Percentiles rank a stretch among this genome's conserved stretches.
Evolutionary conservation across 257 asterid genomes (phyloP).

Genomic region (Ajuga chamaepitys): DNA sequence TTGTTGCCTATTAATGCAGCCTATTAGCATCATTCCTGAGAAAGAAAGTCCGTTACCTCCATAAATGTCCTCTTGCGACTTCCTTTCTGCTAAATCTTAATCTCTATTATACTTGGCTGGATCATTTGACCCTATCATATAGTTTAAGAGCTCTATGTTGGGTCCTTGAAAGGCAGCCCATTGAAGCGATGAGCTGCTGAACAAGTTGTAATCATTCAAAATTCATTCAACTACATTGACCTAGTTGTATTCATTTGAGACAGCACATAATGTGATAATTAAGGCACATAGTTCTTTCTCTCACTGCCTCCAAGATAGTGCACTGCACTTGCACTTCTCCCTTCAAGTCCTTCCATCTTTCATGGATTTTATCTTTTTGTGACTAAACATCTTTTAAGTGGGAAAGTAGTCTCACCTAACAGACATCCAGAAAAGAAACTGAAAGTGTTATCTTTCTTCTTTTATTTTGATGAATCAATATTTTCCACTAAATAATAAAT

Average conservation of each 20-base stretch:
- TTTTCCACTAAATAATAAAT: too few species aligned
- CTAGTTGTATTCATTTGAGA: too few species aligned
- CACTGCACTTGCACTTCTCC: not conserved
- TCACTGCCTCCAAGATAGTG: conserved; percentile 1
- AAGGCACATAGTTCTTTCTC: not conserved
- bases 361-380: too few species aligned
- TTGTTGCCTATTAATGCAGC: not conserved
- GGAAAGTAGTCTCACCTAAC: too few species aligned
- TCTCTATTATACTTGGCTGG: not conserved
- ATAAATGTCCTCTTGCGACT: not conserved
- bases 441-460: too few species aligned
- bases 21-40: not conserved
- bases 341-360: not conserved
- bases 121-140: not conserved
- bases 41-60: not conserved
- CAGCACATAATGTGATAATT: too few species aligned
- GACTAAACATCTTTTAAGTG: too few species aligned
- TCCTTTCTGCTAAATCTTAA: not conserved
- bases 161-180: not conserved
- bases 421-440: too few species aligned
- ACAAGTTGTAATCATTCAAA: not conserved
- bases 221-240: not conserved
- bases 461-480: too few species aligned
- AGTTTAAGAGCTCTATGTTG: not conserved
- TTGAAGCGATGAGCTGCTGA: not conserved